Base-by-base conservation (phyloP, 768 basidiomycete genomes). In the Collybiopsis confluens region DNA sequence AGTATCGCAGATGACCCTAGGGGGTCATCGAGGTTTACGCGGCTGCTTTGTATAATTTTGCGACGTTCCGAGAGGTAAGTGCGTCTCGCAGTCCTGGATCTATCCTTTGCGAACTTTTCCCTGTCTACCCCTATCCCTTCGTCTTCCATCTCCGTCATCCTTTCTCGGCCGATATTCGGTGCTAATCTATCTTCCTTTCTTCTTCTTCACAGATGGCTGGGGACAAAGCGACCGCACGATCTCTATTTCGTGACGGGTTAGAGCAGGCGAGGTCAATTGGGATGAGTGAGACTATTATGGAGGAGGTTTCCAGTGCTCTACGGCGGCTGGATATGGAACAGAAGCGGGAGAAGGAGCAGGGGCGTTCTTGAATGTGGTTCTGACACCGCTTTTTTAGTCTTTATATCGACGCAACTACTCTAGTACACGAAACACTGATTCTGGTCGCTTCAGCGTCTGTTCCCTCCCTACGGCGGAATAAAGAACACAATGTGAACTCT, bases 1-100 rank as follows among this genome's bases (percentile, higher is more conserved):
- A n/a, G n/a, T n/a, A n/a, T n/a, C n/a, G n/a, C n/a, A n/a, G n/a
- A n/a, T n/a, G n/a, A n/a, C n/a, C n/a, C n/a, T n/a, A n/a, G n/a
- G n/a, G n/a, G n/a, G n/a, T n/a, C n/a, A n/a, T n/a, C n/a, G n/a
- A 42, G 37, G 79, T 78, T 0, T 74, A 80, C 45, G 80, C 79
- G 2, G 80, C 79, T 2, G 72, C 79, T 35, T 63, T 85, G n/a
- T 86, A 78, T 58, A 87, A 88, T 55, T 65, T 85, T 38, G 85
- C 78, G 23, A 74, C 78, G 43, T 58, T 86, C 52, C 71, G 78
- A 8, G 79, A 83, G 23, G 49, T 41, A 23, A 50, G 40, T 41
- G 15, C 37, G 2, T 49, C n/a, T n/a, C n/a, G n/a, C n/a, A 4
- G n/a, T 43, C 18, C 33, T 47, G 33, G 27, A 7, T 21, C 9